phyloP scores from a whole-genome alignment of 164 flowering plant species.

The Vitis rupestris region DNA sequence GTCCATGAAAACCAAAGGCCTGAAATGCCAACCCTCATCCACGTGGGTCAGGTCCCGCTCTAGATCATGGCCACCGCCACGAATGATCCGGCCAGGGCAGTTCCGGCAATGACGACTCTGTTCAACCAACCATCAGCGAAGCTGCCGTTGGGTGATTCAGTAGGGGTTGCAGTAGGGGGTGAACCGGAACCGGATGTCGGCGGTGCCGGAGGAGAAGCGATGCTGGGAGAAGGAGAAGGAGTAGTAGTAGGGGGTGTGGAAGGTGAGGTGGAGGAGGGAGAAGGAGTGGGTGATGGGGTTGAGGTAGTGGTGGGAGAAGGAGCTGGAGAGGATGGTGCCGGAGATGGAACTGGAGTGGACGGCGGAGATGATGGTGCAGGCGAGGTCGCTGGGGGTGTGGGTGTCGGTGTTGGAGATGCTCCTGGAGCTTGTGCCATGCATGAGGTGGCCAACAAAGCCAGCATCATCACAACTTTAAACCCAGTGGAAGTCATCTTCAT shows the following conservation, averaged over 20 bases:
- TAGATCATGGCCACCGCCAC: constrained; percentile 25
- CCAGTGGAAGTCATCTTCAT: constrained; percentile 18
- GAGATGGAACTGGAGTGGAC: constrained; percentile 17
- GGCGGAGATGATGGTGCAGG: constrained; percentile 7
- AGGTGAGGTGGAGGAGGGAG: constrained; percentile 2
- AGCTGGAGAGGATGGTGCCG: constrained; percentile 14
- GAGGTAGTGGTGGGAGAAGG: not conserved
- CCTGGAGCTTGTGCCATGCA: constrained; percentile 46
- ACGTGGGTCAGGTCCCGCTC: constrained; percentile 5
- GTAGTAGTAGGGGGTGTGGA: no score
- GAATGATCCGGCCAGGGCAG: constrained; percentile 25
- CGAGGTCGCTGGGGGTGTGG: constrained; percentile 15
- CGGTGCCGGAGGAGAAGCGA: no score
- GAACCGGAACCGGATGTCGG: no score
- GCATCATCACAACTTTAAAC: constrained; percentile 20
- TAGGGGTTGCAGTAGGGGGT: not conserved
- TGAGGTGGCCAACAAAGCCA: constrained; percentile 34
- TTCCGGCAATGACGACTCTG: constrained; percentile 23
- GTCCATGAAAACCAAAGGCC: constrained; percentile 11
- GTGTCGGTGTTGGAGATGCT: constrained; percentile 12
- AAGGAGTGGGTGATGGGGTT: constrained; percentile 19
- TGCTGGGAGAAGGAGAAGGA: no score
- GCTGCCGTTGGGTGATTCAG: constrained; percentile 4
- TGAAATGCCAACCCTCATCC: constrained; percentile 9
- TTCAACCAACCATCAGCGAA: constrained; percentile 11